Evolutionary conservation across 352 stramenopile species (phyloP), one percentile per base, ranked within the genome.

Genomic region (Phytophthora nicotianae): DNA sequence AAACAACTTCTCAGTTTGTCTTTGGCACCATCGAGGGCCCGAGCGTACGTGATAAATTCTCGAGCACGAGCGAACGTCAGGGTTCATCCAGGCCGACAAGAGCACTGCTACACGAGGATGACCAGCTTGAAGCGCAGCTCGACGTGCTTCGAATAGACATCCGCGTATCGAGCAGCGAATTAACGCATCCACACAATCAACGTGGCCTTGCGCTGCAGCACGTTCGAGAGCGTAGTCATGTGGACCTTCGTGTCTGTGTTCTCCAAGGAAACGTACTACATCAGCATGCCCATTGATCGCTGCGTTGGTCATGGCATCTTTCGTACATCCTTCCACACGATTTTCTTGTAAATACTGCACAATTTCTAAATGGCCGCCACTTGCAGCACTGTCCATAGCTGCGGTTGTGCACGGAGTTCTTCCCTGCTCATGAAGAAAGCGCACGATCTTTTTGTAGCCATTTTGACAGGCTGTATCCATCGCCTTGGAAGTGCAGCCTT

Each of bases 371-470:
- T 74, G 45, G 3, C 69, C 69, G 17, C 46, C 37, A 24, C 50
- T 63, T n/a, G 70, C 73, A 35, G 66, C 70, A 37, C 27, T 65
- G 43, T 81, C 70, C 73, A 81, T 77, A 3, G 71, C 70, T 26
- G 33, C 47, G 7, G 56, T 68, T 7, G 69, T 72, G n/a, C 66
- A 75, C 5, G 35, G 21, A 40, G 24, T 54, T 3, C 21, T 17
- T 46, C 55, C 57, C 13, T 65, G 26, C 11, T 73, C 62, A 21
- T 78, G 66, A 4, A 77, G 58, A 8, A 72, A 61, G 5, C 38
- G 38, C 3, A 73, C 58, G 6, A 75, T 68, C 11, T 73, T 33
- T 21, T 75, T 9, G 48, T 72, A 66, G 3, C 65, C 72, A 59
- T 71, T 66, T 60, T 75, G 62, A 20, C 62, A 62, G 3, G 72